Evolutionary conservation across 139 green algal species (phyloP).

Genomic region (Axilococcus clingmanii): DNA sequence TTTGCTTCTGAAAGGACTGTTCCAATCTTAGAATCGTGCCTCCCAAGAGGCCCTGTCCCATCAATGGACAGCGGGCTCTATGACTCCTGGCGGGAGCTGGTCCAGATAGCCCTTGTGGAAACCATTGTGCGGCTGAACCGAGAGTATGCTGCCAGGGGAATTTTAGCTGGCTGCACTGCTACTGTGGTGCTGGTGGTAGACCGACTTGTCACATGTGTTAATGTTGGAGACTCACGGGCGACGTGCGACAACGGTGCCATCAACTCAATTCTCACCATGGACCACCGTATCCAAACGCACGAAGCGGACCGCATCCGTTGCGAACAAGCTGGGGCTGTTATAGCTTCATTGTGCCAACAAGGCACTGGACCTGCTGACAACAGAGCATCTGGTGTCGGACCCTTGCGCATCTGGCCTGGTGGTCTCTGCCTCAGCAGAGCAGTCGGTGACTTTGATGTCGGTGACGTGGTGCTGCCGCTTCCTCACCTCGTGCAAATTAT

Average conservation of each 20-base stretch:
- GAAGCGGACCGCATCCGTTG: constrained; percentile 30
- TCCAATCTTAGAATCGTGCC: constrained; percentile 9
- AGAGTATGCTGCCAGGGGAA: constrained; percentile 29
- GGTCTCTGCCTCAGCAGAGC: constrained; percentile 75
- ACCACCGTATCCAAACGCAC: constrained; percentile 40
- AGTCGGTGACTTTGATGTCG: constrained; percentile 83
- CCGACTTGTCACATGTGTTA: constrained; percentile 72
- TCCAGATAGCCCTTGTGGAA: constrained; percentile 34
- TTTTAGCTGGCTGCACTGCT: constrained; percentile 39
- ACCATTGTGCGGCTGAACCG: constrained; percentile 24
- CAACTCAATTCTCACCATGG: constrained; percentile 25
- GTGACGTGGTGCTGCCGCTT: constrained; percentile 58
- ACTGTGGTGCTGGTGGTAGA: constrained; percentile 49
- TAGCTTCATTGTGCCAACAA: constrained; percentile 31
- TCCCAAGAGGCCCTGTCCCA: constrained; percentile 10
- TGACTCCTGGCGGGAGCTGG: constrained; percentile 4
- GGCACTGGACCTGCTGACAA: constrained; percentile 16
- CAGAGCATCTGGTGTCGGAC: constrained; percentile 54
- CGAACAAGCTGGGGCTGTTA: constrained; percentile 22
- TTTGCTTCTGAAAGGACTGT: constrained; percentile 9
- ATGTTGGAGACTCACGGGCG: constrained; percentile 76
- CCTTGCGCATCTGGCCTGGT: constrained; percentile 82
- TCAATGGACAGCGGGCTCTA: not conserved
- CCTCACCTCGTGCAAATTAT: constrained; percentile 76
- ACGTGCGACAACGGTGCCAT: constrained; percentile 60